phyloP scores from a whole-genome alignment of 805 yeast genomes.

The Starmerella gropengiesseri region DNA sequence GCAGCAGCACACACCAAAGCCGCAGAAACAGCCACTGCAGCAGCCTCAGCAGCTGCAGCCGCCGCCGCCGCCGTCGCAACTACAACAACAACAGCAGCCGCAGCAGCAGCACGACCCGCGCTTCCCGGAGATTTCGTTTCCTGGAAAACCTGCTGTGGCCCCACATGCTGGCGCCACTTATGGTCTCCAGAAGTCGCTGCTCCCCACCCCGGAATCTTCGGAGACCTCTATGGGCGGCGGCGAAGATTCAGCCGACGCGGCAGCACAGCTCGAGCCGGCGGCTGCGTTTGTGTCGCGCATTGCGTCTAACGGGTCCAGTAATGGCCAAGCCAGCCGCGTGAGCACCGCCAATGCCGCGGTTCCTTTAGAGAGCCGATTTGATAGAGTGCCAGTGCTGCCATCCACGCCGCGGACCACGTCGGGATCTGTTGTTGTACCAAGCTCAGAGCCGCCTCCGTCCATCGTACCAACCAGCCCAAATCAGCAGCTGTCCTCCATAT shows the following conservation, averaged over 20 bases:
- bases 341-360: slow-evolving; percentile 9
- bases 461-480: neutral
- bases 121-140: too few species aligned
- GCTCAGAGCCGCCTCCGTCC: neutral
- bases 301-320: slow-evolving; percentile 1
- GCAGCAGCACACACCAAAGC: too few species aligned
- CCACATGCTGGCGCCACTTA: neutral
- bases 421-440: neutral
- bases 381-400: slow-evolving; percentile 3
- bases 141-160: neutral
- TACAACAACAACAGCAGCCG: too few species aligned
- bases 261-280: slow-evolving; percentile 3
- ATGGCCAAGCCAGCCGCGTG: slow-evolving; percentile 12
- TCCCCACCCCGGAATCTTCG: slow-evolving; percentile 3
- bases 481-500: slow-evolving; percentile 14
- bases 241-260: neutral
- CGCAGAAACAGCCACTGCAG: too few species aligned
- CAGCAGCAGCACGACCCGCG: too few species aligned
- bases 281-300: slow-evolving; percentile 11
- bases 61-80: too few species aligned
- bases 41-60: too few species aligned
- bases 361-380: slow-evolving; percentile 2
- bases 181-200: too few species aligned
- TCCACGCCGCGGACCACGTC: slow-evolving; percentile 6
- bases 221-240: neutral